Conservation (phyloP, 2,329 filamentous ascomycete genomes). For the Exophiala sideris region DNA sequence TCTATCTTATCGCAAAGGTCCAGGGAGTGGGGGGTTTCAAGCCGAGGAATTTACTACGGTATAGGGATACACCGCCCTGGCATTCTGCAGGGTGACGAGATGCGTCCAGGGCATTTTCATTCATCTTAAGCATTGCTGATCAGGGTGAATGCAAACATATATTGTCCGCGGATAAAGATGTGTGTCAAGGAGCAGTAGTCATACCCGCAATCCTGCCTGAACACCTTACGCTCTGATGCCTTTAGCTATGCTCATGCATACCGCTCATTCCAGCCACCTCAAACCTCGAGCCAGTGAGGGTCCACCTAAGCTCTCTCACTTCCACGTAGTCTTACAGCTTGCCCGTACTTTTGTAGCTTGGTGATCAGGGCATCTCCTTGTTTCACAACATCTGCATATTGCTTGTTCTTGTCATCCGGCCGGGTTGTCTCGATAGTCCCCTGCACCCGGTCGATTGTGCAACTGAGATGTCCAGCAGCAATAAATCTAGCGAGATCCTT, state of each 20-base stretch:
- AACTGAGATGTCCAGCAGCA: constrained; percentile 86
- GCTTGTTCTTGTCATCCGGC: constrained; percentile 99
- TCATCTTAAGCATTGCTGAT: not conserved
- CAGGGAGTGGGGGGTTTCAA: constrained; percentile 9
- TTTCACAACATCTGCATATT: constrained; percentile 96
- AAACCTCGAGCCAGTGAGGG: not conserved
- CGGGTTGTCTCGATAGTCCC: constrained; percentile 98
- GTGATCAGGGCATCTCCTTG: constrained; percentile 97
- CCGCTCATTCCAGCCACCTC: not conserved
- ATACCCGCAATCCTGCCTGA: constrained; percentile 1
- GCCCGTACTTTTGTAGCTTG: constrained; percentile 98
- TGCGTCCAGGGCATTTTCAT: not conserved
- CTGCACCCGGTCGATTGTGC: constrained; percentile 95
- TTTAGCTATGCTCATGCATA: not conserved
- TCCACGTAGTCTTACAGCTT: constrained; percentile 87
- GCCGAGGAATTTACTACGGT: constrained; percentile 3
- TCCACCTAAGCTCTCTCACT: constrained; percentile 75
- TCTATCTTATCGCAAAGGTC: constrained; percentile 18
- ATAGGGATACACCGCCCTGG: not conserved
- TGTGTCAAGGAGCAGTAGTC: not conserved
- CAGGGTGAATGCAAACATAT: not conserved
- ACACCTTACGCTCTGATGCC: constrained; percentile 13
- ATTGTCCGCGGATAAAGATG: not conserved
- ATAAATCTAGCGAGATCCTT: constrained; percentile 97
- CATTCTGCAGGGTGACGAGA: not conserved